phyloP scores from a whole-genome alignment of 2,329 filamentous ascomycete species.

The Biscogniauxia mediterranea region DNA sequence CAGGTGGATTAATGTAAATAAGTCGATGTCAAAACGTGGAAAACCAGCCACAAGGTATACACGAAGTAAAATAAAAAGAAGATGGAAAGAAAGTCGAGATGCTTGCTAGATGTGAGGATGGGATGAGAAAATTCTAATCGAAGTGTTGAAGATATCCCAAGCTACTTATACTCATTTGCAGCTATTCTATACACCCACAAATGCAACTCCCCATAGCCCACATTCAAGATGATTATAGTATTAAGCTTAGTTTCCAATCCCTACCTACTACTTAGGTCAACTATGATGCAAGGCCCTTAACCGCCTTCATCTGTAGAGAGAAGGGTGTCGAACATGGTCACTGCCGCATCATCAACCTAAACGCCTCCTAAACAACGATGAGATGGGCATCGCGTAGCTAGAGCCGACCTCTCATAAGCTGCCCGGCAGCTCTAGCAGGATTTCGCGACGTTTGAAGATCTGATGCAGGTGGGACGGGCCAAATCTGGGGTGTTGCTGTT shows the following conservation, averaged over 20 bases:
- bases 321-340: no score
- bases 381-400: conserved; percentile 4
- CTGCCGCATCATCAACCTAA: background rate
- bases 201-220: background rate
- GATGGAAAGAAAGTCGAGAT: conserved; percentile 12
- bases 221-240: background rate
- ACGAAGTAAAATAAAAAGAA: conserved; percentile 18
- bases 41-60: conserved; percentile 24
- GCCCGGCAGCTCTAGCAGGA: conserved; percentile 13
- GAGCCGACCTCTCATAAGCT: conserved; percentile 6
- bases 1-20: conserved; percentile 11
- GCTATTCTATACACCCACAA: no score
- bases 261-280: no score
- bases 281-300: no score
- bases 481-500: conserved; percentile 14
- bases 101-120: conserved; percentile 15
- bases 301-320: background rate
- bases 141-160: conserved; percentile 7
- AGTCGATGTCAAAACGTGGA: conserved; percentile 19
- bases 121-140: conserved; percentile 17
- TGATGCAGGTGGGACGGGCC: conserved; percentile 19
- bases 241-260: no score
- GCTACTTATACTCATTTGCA: conserved; percentile 19
- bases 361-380: conserved; percentile 6
- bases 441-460: conserved; percentile 24